Evolutionary conservation across 805 yeast species (phyloP), one percentile per base, ranked within the genome.

Genomic region (Sugiyamaella americana): DNA sequence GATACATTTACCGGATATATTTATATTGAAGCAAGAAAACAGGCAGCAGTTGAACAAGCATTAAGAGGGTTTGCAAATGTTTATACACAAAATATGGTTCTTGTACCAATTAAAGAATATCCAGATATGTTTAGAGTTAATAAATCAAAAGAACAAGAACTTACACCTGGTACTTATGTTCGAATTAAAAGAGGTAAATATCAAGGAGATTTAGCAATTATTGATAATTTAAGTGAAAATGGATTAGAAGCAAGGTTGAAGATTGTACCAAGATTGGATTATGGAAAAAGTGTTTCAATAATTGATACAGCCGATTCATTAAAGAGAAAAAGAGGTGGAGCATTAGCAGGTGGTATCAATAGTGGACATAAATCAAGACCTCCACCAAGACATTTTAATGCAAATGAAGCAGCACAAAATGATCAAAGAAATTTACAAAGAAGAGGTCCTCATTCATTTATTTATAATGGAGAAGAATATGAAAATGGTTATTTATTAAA

Each of bases 171-270:
- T 19, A 79, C 87, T 24, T 93, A 91, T 64, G 95, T 93, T 43
- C 76, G 98, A 54, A 76, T 93, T 53, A 83, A 84, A 58, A 77
- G 95, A 52, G 98, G 98, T 52, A 84, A 83, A 59, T 89, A 91
- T 65, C 85, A 85, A 59, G 91, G 91, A 43, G 98, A 93, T 64
- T 72, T 93, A 54, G 98, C 96, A 19, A 77, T 87, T 41, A 95
- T 93, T 43, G 96, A 88, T 58, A 88, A 89, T 61, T 75, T 93
- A 52, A 84, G 94, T 50, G 98, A 93, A 60, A 91, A 87, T 61
- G 98, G 96, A 44, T 75, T 93, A 56, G 98, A 91, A 63, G 98
- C 87, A n/a, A 77, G 94, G 58, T 79, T 95, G 57, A 87, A 87
- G 61, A 72, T 93, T 53, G 94, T 93, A 29, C 98, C 98, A 32